Conservation (phyloP, 352 stramenopile genomes). For the Proteromonas lacertae region DNA sequence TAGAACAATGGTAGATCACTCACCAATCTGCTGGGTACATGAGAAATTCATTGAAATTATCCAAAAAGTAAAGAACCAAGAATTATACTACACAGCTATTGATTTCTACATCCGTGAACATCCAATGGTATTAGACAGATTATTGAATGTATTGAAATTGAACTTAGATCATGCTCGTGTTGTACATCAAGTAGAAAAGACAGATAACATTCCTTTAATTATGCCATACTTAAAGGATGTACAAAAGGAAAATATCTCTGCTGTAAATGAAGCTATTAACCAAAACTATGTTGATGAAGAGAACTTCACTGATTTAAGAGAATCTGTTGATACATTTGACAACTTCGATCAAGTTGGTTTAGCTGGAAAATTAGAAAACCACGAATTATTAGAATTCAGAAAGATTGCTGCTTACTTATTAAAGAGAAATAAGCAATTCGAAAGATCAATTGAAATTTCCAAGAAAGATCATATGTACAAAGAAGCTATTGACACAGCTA, state of each 20-base stretch:
- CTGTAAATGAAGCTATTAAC: constrained; percentile 96
- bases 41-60: constrained; percentile 96
- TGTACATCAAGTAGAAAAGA: constrained; percentile 83
- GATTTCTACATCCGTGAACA: constrained; percentile 91
- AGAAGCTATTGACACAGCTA: constrained; percentile 93
- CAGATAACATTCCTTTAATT: constrained; percentile 74
- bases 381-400: constrained; percentile 95
- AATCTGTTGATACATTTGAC: constrained; percentile 91
- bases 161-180: constrained; percentile 89
- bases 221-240: constrained; percentile 89
- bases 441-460: constrained; percentile 81
- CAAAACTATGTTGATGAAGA: constrained; percentile 83
- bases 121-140: constrained; percentile 66
- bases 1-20: constrained; percentile 94
- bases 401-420: constrained; percentile 95
- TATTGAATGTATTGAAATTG: constrained; percentile 89
- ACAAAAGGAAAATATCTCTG: constrained; percentile 87
- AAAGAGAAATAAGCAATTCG: constrained; percentile 92
- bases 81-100: constrained; percentile 99
- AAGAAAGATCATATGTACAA: constrained; percentile 99
- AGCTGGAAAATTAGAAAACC: constrained; percentile 85
- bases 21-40: constrained; percentile 71
- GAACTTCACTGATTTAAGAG: constrained; percentile 75
- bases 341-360: constrained; percentile 98
- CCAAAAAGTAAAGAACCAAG: constrained; percentile 90